Conservation (phyloP, 208 protist species). For the Naegleria lovaniensis region DNA sequence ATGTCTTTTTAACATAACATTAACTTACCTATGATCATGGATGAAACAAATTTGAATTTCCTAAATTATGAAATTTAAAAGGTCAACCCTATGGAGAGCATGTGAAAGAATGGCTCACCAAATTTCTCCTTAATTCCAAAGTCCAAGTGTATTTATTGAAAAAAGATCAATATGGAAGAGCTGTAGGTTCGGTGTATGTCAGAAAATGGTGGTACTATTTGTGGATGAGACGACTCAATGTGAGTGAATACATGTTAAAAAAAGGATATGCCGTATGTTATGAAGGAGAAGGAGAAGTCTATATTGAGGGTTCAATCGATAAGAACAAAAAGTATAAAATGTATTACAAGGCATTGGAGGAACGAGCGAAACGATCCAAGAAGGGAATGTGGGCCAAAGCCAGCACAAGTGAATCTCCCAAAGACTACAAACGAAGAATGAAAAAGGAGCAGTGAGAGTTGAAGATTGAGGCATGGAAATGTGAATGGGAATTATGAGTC, state of each 20-base stretch:
- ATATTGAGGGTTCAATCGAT: not conserved
- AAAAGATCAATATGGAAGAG: constrained; percentile 16
- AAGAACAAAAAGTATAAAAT: not conserved
- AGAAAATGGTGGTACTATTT: constrained; percentile 15
- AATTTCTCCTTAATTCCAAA: not conserved
- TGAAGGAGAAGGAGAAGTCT: constrained; percentile 16
- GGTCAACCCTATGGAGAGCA: not conserved
- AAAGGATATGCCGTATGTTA: not conserved
- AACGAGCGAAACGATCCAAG: not conserved
- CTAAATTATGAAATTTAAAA: not conserved
- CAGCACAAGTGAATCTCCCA: not conserved
- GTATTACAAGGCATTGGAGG: not conserved
- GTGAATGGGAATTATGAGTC: too few relatives aligned
- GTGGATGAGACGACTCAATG: not conserved
- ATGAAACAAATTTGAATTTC: too few relatives aligned
- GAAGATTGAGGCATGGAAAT: too few relatives aligned
- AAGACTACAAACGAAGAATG: not conserved
- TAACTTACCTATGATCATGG: too few relatives aligned
- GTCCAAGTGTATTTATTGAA: not conserved
- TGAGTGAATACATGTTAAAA: constrained; percentile 8
- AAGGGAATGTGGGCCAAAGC: constrained; percentile 8
- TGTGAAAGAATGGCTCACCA: not conserved
- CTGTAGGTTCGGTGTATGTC: not conserved
- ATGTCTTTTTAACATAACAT: too few relatives aligned
- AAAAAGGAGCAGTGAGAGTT: not conserved